phyloP scores from a whole-genome alignment of 1,139 yeast species.

The Casaregolazyma suthepensis region DNA sequence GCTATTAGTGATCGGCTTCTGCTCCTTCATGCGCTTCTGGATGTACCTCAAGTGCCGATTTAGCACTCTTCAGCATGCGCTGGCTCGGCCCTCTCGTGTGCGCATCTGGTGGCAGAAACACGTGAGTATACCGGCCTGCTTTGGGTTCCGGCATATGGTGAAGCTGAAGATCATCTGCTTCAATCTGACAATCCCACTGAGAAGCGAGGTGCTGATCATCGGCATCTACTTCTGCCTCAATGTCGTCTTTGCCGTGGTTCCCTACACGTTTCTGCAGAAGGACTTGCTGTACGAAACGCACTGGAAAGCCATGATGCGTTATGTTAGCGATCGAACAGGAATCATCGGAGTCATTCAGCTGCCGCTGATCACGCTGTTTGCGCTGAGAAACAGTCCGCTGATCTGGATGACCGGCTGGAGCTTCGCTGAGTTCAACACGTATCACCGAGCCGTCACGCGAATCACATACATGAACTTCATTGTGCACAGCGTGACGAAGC shows the following conservation, averaged over 20 bases:
- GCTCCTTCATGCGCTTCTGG: constrained; percentile 17
- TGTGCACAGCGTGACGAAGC: constrained; percentile 35
- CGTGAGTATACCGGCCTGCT: constrained; percentile 31
- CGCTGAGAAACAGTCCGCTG: constrained; percentile 55
- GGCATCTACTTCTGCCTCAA: constrained; percentile 43
- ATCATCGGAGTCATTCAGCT: constrained; percentile 51
- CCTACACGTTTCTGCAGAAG: constrained; percentile 38
- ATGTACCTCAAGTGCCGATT: constrained; percentile 22
- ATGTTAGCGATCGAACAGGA: constrained; percentile 53
- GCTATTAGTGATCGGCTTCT: constrained; percentile 30
- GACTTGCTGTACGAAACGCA: constrained; percentile 38
- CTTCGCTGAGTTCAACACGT: constrained; percentile 50
- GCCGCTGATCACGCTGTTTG: constrained; percentile 52
- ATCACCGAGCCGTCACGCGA: constrained; percentile 58
- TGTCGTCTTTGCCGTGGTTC: constrained; percentile 38
- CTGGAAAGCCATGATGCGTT: constrained; percentile 40
- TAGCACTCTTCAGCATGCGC: constrained; percentile 22
- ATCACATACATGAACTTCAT: constrained; percentile 43
- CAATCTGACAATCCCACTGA: constrained; percentile 47
- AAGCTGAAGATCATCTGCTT: constrained; percentile 21
- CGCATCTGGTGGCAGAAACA: constrained; percentile 23
- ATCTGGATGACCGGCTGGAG: constrained; percentile 58
- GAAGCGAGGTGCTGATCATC: constrained; percentile 52
- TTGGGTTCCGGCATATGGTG: constrained; percentile 30
- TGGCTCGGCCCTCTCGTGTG: constrained; percentile 22